Percentiles rank a stretch among this genome's conserved stretches.
Evolutionary conservation across 768 basidiomycete species (phyloP).

Genomic region (Lactarius indigo): DNA sequence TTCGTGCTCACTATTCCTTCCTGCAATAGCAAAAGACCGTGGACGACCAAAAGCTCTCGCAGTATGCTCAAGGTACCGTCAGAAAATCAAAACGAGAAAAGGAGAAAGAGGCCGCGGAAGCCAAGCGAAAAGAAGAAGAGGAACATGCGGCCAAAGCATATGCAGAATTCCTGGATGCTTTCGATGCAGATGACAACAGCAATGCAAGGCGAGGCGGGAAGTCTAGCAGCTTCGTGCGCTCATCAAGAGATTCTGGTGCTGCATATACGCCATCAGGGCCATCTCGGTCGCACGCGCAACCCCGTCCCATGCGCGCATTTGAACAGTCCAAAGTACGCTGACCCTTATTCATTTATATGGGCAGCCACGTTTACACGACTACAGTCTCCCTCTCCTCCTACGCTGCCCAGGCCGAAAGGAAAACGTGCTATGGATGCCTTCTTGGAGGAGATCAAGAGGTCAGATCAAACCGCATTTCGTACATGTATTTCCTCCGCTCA

Average conservation of each 20-base stretch:
- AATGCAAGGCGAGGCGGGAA: constrained; percentile 44
- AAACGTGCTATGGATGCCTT: constrained; percentile 96
- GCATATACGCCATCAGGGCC: constrained; percentile 42
- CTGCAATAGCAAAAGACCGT: constrained; percentile 74
- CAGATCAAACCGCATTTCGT: constrained; percentile 18
- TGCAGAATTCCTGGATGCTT: constrained; percentile 80
- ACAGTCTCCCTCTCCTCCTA: constrained; percentile 57
- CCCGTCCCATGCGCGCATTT: constrained; percentile 33
- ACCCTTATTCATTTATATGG: neutral
- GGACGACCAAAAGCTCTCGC: constrained; percentile 80
- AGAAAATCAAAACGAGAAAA: constrained; percentile 90
- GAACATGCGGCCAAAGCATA: constrained; percentile 74
- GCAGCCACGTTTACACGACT: constrained; percentile 8
- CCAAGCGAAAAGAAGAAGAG: constrained; percentile 82
- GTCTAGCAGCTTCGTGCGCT: constrained; percentile 56
- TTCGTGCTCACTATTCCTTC: constrained; percentile 57
- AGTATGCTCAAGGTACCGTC: constrained; percentile 80
- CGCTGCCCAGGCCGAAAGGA: constrained; percentile 74
- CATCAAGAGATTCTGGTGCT: constrained; percentile 45
- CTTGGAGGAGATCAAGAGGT: constrained; percentile 95
- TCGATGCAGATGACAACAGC: constrained; percentile 62
- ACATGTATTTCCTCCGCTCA: neutral
- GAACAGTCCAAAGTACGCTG: constrained; percentile 34
- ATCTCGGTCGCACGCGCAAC: constrained; percentile 31
- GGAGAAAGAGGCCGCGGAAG: constrained; percentile 89